Conservation (phyloP, 1,139 yeast genomes). For the Debaryomycetaceae sp. region DNA sequence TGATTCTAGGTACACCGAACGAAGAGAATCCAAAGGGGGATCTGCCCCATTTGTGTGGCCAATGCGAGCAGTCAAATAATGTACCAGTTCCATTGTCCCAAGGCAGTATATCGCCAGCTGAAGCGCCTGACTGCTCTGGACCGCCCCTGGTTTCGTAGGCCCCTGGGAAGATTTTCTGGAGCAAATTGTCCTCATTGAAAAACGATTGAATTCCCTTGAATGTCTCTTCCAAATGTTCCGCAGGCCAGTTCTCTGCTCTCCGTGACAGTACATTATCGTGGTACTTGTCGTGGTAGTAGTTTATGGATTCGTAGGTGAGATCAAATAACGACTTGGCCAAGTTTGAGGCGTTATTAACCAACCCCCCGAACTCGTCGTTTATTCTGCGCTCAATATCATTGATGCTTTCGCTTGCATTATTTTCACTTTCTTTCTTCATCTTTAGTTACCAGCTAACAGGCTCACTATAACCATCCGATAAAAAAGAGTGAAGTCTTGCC, state of each 20-base stretch:
- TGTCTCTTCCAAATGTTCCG: conserved; percentile 3
- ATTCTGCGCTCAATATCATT: neutral
- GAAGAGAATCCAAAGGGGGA: conserved; percentile 52
- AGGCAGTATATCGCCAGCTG: neutral
- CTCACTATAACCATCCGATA: too few species aligned
- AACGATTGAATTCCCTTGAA: conserved; percentile 5
- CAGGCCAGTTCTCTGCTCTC: conserved; percentile 8
- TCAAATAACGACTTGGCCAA: conserved; percentile 18
- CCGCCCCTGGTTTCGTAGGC: neutral
- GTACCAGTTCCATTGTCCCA: neutral
- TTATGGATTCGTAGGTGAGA: conserved; percentile 22
- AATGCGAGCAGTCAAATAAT: conserved; percentile 10
- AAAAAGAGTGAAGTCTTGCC: too few species aligned
- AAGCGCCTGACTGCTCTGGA: neutral
- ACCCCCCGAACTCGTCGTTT: neutral
- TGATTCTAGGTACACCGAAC: conserved; percentile 59
- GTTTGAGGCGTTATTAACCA: neutral
- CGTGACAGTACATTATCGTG: conserved; percentile 15
- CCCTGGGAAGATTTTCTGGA: conserved; percentile 1
- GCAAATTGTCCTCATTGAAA: conserved; percentile 6
- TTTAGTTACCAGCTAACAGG: neutral
- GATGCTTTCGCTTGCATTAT: neutral
- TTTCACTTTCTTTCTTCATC: neutral
- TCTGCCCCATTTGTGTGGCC: conserved; percentile 15
- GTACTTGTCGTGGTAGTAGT: conserved; percentile 21